phyloP scores from a whole-genome alignment of 2,329 filamentous ascomycete genomes.

The Stagonosporopsis tanaceti region DNA sequence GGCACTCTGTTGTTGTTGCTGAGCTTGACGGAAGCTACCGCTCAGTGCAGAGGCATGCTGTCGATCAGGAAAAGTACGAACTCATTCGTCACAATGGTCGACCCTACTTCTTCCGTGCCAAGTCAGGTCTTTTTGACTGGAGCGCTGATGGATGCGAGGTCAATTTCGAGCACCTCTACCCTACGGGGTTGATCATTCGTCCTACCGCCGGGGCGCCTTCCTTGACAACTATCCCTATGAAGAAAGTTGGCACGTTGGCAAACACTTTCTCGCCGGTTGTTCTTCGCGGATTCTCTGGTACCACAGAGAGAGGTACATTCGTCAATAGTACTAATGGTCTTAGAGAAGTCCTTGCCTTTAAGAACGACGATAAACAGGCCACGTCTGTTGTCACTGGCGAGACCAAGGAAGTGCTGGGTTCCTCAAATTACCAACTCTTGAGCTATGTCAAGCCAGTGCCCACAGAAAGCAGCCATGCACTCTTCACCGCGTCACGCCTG shows the following conservation, averaged over 20 bases:
- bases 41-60: conserved; percentile 27
- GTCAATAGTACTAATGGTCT: conserved; percentile 58
- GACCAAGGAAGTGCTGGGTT: conserved; percentile 45
- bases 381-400: conserved; percentile 51
- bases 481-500: conserved; percentile 62
- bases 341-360: conserved; percentile 55
- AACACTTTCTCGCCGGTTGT: conserved; percentile 63
- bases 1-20: conserved; percentile 34
- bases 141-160: conserved; percentile 13
- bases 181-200: conserved; percentile 30
- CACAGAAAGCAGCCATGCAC: conserved; percentile 61
- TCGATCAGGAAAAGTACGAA: conserved; percentile 31
- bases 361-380: conserved; percentile 50
- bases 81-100: conserved; percentile 30
- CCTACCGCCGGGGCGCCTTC: conserved; percentile 36
- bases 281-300: conserved; percentile 61
- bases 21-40: conserved; percentile 33
- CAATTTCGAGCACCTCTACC: conserved; percentile 37
- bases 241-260: conserved; percentile 57
- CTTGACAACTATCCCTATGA: conserved; percentile 55
- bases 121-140: conserved; percentile 27
- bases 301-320: conserved; percentile 56
- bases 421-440: conserved; percentile 61
- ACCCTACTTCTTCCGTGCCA: conserved; percentile 37
- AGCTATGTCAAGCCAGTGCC: conserved; percentile 58